Base-by-base conservation (phyloP, 2,329 filamentous ascomycete species). In the Pseudogymnoascus sp. region DNA sequence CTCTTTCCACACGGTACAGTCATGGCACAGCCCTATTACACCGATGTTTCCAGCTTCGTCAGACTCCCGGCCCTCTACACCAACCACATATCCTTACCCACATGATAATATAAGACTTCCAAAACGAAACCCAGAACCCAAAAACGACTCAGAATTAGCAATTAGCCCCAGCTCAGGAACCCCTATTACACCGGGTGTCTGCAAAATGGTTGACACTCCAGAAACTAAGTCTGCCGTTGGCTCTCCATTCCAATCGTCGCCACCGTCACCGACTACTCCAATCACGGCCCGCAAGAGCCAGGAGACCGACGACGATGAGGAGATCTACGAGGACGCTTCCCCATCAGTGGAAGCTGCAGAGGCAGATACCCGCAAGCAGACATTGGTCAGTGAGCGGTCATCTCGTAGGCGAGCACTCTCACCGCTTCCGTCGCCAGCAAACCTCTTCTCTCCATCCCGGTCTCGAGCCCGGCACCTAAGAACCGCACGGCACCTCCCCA, bases 401-500 rank as follows among this genome's bases (percentile, higher is more conserved):
- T 78, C 2, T 76, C 62, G 79, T 61, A 78, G 80, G 62, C 81
- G 83, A 37, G 80, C 81, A 7, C 76, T 88, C 6, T 87, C 87
- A 0, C 86, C 88, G 0, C 78, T 91, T 64, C 87, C 88, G 2
- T 80, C 86, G 1, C 78, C 86, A 0, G 85, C 86, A 6, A 88
- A 86, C 62, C 74, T 91, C 8, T 84, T 87, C 68, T 79, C 80
- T 4, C 80, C 84, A 4, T 71, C 75, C 39, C 68, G 74, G 38
- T 69, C 75, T 57, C 72, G 75, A 62, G 70, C 75, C 36, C 72
- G 67, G 39, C 77, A 73, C 5, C 67, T 81, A 4, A 74, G 75
- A 36, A 75, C 77, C 0, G 75, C 80, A 35, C 77, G 79, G 59
- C 76, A 80, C 43, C 75, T 88, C 30, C 82, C 84, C 1, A 76